Evolutionary conservation across 1,284 basidiomycete genomes (phyloP).

Genomic region (Irpex sp.): DNA sequence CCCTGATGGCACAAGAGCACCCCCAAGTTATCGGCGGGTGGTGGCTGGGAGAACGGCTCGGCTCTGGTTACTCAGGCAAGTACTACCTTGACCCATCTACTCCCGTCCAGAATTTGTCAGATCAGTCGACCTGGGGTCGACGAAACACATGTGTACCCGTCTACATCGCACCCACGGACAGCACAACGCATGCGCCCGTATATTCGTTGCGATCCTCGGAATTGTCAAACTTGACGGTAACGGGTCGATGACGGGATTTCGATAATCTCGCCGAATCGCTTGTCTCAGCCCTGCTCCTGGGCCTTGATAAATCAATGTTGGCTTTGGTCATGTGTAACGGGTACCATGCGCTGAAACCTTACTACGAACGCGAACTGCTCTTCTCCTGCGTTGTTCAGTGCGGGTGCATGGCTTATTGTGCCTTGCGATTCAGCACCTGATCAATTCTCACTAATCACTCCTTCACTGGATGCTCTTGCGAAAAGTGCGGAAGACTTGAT

Average conservation of each 20-base stretch:
- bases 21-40: constrained; percentile 31
- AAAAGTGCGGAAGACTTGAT: too few relatives aligned
- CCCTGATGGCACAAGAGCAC: constrained; percentile 11
- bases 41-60: constrained; percentile 27
- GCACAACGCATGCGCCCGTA: not conserved
- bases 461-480: too few relatives aligned
- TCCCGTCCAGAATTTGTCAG: not conserved
- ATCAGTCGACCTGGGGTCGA: not conserved
- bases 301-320: not conserved
- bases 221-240: not conserved
- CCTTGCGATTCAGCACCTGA: too few relatives aligned
- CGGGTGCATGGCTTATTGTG: too few relatives aligned
- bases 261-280: not conserved
- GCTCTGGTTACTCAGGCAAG: constrained; percentile 34
- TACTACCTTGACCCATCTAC: not conserved
- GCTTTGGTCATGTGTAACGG: not conserved
- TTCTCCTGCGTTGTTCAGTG: too few relatives aligned
- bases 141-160: not conserved
- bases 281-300: not conserved
- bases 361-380: too few relatives aligned
- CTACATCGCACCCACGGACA: not conserved
- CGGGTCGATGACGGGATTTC: not conserved
- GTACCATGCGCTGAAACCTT: not conserved
- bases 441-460: too few relatives aligned
- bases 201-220: not conserved